Percentiles rank a stretch among this genome's conserved stretches.
Evolutionary conservation across 768 basidiomycete species (phyloP).

Genomic region (Suillus cothurnatus): DNA sequence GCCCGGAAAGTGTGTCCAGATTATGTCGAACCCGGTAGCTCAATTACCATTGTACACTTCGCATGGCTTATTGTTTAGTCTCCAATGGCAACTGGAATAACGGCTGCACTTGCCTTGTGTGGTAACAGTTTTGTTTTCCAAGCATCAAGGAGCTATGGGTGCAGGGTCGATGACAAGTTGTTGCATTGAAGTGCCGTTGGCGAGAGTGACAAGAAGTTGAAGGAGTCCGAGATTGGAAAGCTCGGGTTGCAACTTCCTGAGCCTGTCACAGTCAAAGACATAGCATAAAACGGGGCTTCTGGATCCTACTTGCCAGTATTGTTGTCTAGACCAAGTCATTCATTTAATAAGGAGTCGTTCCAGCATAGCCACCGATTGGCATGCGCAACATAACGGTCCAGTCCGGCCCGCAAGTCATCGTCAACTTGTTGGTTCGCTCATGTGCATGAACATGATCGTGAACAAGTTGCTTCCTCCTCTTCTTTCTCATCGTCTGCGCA

Average conservation of each 20-base stretch:
- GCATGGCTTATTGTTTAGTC: background rate
- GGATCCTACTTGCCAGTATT: background rate
- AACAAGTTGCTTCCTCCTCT: background rate
- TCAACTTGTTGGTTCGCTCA: background rate
- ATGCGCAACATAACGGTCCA: too few species aligned
- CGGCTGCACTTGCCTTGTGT: background rate
- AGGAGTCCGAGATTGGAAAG: background rate
- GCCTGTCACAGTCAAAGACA: background rate
- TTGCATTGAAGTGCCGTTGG: background rate
- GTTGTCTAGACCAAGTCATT: background rate
- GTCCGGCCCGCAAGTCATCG: background rate
- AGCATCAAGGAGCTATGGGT: background rate
- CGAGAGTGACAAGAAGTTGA: background rate
- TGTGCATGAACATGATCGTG: background rate
- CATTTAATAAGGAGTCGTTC: background rate
- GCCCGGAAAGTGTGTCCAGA: too few species aligned
- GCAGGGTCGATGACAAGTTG: background rate
- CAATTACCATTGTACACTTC: background rate
- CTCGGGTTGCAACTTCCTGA: background rate
- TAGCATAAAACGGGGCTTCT: background rate
- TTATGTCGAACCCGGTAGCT: background rate
- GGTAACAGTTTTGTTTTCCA: background rate
- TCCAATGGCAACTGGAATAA: background rate
- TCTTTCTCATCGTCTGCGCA: background rate
- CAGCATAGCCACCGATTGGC: background rate